Evolutionary conservation across 108 stramenopile genomes (phyloP).

Genomic region (Schizochytrium sp.): DNA sequence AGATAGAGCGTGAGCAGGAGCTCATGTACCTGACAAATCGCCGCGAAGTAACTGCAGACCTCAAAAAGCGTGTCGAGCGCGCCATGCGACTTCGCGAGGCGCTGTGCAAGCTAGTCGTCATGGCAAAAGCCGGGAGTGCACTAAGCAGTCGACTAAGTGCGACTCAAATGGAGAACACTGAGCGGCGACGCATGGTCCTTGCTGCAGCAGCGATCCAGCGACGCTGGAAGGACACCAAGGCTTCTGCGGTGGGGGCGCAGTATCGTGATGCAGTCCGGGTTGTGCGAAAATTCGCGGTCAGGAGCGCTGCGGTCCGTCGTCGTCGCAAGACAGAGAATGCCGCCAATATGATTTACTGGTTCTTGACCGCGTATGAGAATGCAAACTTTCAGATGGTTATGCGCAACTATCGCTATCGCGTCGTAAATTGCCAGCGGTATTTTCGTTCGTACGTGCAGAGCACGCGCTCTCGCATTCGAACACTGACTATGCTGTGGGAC

Average conservation of each 20-base stretch:
- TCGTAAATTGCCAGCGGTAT: constrained; percentile 1
- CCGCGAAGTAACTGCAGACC: neutral
- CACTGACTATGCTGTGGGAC: neutral
- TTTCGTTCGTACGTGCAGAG: neutral
- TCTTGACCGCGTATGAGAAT: neutral
- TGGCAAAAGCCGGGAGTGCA: neutral
- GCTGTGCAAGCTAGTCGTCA: neutral
- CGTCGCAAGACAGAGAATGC: neutral
- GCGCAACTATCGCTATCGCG: neutral
- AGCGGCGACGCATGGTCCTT: neutral
- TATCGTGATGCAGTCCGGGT: neutral
- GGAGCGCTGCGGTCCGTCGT: neutral
- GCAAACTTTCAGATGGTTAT: neutral
- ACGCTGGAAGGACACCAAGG: constrained; percentile 9
- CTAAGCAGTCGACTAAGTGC: neutral
- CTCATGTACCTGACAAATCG: neutral
- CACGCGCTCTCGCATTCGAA: neutral
- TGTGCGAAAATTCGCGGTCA: neutral
- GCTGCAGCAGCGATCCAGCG: neutral
- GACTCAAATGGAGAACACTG: neutral
- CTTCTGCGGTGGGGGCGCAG: neutral
- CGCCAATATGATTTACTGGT: neutral
- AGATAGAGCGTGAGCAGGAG: neutral
- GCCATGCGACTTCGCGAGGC: neutral
- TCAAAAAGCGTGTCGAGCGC: neutral